These are phyloP conservation scores for Starmerella scarabaei DNA, from an alignment of 805 yeast genomes.

Conservation along the genomic window DNA sequence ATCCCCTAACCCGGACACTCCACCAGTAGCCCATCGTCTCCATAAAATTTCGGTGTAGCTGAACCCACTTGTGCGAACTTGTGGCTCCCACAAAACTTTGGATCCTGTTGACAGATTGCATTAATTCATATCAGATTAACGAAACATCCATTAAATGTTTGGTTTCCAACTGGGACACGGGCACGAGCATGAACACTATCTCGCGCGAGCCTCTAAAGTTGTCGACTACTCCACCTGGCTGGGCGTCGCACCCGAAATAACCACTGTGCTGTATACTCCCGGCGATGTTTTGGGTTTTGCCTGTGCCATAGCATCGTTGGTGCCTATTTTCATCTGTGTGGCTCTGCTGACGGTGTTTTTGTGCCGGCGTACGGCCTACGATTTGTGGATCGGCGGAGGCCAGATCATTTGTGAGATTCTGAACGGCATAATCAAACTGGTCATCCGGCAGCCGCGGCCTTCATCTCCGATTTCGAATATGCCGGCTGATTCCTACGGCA, in stretches of 20 bases:
- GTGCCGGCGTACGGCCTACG: conserved; percentile 70
- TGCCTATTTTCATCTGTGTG: conserved; percentile 67
- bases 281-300: conserved; percentile 44
- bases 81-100: too few relatives aligned
- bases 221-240: conserved; percentile 13
- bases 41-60: too few relatives aligned
- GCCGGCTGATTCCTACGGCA: conserved; percentile 59
- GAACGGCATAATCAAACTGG: conserved; percentile 53
- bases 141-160: too few relatives aligned
- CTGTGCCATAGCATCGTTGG: conserved; percentile 60
- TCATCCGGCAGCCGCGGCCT: conserved; percentile 67
- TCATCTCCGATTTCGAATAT: conserved; percentile 20
- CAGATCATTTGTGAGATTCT: conserved; percentile 65
- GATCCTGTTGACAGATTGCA: too few relatives aligned
- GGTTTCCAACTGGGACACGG: too few relatives aligned
- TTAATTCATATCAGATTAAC: too few relatives aligned
- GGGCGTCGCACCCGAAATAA: conserved; percentile 43
- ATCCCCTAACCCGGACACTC: too few relatives aligned
- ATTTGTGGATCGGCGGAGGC: conserved; percentile 71
- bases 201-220: conserved; percentile 2
- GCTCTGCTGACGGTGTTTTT: conserved; percentile 78
- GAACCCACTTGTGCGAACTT: too few relatives aligned
- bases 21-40: too few relatives aligned
- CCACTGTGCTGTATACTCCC: conserved; percentile 69
- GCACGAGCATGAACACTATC: neutral